A percentile compares a stretch with the other conserved stretches of the same genome.
Evolutionary conservation across 495 filamentous ascomycete species (phyloP).

Genomic region (Trichocladium antarcticum): DNA sequence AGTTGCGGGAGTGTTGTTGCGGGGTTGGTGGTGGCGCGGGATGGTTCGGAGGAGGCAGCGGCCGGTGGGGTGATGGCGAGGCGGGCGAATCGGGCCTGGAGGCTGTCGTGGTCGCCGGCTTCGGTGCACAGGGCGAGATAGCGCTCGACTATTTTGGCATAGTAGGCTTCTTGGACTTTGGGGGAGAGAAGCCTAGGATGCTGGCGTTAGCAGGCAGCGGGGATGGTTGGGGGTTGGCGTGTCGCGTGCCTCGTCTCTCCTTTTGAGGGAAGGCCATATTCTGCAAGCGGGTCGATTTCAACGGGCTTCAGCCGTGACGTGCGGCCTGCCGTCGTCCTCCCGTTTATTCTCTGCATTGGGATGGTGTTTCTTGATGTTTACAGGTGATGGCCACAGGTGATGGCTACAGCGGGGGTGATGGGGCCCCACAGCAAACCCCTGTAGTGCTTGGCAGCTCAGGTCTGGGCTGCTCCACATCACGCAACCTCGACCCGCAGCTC

Average conservation of each 20-base stretch:
- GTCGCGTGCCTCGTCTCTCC: conserved; percentile 49
- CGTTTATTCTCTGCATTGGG: conserved; percentile 23
- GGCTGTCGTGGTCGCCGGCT: conserved; percentile 50
- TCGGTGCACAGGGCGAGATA: conserved; percentile 79
- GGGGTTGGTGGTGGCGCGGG: conserved; percentile 1
- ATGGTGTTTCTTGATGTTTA: not conserved
- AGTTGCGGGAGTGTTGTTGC: conserved; percentile 22
- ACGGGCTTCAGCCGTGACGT: conserved; percentile 64
- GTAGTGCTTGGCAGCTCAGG: no score
- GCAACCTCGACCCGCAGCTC: no score
- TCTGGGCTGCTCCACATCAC: no score
- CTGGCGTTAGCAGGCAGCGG: conserved; percentile 18
- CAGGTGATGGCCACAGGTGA: not conserved
- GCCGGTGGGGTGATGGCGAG: conserved; percentile 41
- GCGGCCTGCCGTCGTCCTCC: conserved; percentile 40
- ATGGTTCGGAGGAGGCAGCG: not conserved
- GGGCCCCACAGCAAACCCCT: not conserved
- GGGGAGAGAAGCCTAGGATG: conserved; percentile 56
- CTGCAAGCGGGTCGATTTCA: conserved; percentile 59
- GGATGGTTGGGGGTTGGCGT: conserved; percentile 9
- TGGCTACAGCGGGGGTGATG: not conserved
- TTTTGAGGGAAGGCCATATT: conserved; percentile 75
- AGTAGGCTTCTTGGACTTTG: conserved; percentile 72
- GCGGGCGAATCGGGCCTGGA: conserved; percentile 62
- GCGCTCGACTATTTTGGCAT: conserved; percentile 68